phyloP scores from a whole-genome alignment of 1,139 yeast genomes.

The Hansenula lynferdii region DNA sequence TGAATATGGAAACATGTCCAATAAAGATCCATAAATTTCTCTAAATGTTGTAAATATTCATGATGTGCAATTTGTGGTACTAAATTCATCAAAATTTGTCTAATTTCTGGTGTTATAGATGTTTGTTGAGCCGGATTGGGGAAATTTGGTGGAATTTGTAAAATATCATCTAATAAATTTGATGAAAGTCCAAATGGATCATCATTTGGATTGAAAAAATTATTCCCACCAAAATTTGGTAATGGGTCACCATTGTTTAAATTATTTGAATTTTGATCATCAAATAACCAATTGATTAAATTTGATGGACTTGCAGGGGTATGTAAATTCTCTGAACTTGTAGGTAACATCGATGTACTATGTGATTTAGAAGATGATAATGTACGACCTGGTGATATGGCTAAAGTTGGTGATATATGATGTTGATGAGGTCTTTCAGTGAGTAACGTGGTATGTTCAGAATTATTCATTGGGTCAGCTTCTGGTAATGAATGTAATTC shows the following conservation, averaged over 20 bases:
- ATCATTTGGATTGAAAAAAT: slow-evolving; percentile 23
- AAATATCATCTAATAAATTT: slow-evolving; percentile 19
- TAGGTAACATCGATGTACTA: not conserved
- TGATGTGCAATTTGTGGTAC: slow-evolving; percentile 25
- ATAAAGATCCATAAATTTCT: slow-evolving; percentile 32
- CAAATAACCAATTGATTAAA: slow-evolving; percentile 26
- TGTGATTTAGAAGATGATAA: not conserved
- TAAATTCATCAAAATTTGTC: slow-evolving; percentile 15
- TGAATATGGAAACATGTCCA: slow-evolving; percentile 63
- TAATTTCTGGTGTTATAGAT: slow-evolving; percentile 18
- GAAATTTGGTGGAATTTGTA: slow-evolving; percentile 23
- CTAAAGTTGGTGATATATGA: slow-evolving; percentile 24
- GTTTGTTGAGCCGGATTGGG: slow-evolving; percentile 23
- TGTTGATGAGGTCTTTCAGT: not conserved
- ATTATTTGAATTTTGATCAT: slow-evolving; percentile 14
- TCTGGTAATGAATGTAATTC: slow-evolving; percentile 16
- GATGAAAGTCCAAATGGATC: slow-evolving; percentile 25
- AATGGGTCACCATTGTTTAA: slow-evolving; percentile 10
- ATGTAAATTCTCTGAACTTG: slow-evolving; percentile 4
- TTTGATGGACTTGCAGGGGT: slow-evolving; percentile 19
- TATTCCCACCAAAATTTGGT: slow-evolving; percentile 16
- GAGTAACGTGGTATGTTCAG: slow-evolving; percentile 3
- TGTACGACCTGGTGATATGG: slow-evolving; percentile 13
- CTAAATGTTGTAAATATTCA: slow-evolving; percentile 20
- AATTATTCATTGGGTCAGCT: slow-evolving; percentile 5